Evolutionary conservation across 768 basidiomycete genomes (phyloP).

Genomic region (Coprinellus aureogranulatus): DNA sequence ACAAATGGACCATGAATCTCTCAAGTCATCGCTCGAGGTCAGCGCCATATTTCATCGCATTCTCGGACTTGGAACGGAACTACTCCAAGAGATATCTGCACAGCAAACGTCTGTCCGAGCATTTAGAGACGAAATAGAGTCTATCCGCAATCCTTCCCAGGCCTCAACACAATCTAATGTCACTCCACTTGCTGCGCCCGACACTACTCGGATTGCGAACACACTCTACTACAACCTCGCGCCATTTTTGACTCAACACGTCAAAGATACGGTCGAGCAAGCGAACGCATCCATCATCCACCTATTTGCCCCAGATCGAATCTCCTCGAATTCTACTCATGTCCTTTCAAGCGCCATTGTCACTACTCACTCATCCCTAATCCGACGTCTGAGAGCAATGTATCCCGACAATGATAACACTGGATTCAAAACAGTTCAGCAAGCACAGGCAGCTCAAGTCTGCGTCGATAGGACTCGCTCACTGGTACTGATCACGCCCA

Average conservation of each 20-base stretch:
- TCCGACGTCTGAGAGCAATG: background rate
- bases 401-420: background rate
- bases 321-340: background rate
- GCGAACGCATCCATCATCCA: background rate
- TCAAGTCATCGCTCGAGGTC: conserved; percentile 8
- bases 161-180: background rate
- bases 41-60: conserved; percentile 16
- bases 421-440: background rate
- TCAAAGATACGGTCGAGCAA: background rate
- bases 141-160: background rate
- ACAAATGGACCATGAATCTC: conserved; percentile 5
- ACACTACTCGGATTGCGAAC: background rate
- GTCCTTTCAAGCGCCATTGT: background rate
- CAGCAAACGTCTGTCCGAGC: background rate
- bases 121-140: background rate
- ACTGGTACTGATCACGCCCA: conserved; percentile 9
- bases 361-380: background rate
- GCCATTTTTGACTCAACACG: background rate
- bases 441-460: conserved; percentile 1
- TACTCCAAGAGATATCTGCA: background rate
- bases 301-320: background rate
- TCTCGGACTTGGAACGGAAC: background rate
- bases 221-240: background rate
- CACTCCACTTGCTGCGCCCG: background rate
- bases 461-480: conserved; percentile 1